Evolutionary conservation across 1,284 basidiomycete species (phyloP).

Genomic region (Ceratobasidium sp.): DNA sequence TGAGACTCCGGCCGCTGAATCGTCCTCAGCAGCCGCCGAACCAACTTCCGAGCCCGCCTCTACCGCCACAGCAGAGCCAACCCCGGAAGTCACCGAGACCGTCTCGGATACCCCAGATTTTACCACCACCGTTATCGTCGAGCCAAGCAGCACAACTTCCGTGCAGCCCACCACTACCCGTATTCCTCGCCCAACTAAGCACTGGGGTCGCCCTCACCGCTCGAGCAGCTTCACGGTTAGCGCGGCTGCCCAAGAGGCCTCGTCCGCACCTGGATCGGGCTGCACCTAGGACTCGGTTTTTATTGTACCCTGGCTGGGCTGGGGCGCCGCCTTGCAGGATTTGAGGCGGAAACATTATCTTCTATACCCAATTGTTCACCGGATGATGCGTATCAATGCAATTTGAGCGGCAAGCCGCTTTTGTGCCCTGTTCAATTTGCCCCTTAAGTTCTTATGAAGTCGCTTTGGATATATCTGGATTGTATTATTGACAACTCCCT

Average conservation of each 20-base stretch:
- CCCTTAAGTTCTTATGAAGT: no score
- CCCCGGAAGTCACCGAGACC: neutral
- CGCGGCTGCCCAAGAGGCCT: neutral
- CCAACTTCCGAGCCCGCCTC: neutral
- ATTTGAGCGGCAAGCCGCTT: neutral
- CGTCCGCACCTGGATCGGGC: no score
- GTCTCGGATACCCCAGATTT: neutral
- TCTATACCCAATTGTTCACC: neutral
- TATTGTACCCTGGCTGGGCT: neutral
- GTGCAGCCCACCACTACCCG: neutral
- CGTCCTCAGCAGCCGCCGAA: neutral
- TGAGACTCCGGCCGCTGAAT: neutral
- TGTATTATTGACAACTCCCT: no score
- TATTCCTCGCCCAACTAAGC: neutral
- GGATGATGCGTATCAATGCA: constrained; percentile 1
- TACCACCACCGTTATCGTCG: neutral
- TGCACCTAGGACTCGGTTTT: neutral
- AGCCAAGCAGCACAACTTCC: neutral
- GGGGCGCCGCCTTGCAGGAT: constrained; percentile 19
- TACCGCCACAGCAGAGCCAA: neutral
- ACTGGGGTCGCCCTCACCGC: constrained; percentile 24
- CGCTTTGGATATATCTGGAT: no score
- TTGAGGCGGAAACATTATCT: neutral
- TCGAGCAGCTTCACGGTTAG: neutral
- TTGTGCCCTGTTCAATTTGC: no score